These are phyloP conservation scores for Monilinia aucupariae DNA, from an alignment of 2,329 filamentous ascomycete genomes.

Conservation along the genomic window DNA sequence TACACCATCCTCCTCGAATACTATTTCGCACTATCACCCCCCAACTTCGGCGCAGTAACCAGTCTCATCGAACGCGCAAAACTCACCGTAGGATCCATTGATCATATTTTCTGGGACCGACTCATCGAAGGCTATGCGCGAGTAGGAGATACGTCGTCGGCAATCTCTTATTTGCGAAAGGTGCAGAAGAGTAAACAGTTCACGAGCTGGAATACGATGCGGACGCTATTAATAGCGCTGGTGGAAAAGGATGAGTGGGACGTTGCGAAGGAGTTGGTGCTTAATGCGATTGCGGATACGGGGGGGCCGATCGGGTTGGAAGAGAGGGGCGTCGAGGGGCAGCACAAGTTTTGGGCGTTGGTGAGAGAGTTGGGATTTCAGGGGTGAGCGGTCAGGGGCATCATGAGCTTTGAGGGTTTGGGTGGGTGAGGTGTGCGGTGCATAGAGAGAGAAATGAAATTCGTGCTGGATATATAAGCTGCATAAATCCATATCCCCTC, in stretches of 20 bases:
- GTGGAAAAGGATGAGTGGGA: slow-evolving; percentile 32
- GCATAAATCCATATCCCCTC: neutral
- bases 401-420: neutral
- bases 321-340: slow-evolving; percentile 26
- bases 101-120: slow-evolving; percentile 63
- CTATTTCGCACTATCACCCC: slow-evolving; percentile 55
- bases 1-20: slow-evolving; percentile 69
- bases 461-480: neutral
- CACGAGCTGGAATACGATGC: slow-evolving; percentile 30
- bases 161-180: slow-evolving; percentile 45
- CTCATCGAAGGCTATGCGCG: slow-evolving; percentile 62
- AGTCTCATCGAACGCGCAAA: slow-evolving; percentile 49
- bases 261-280: slow-evolving; percentile 32
- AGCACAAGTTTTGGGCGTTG: slow-evolving; percentile 33
- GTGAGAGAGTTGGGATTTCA: slow-evolving; percentile 27
- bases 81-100: slow-evolving; percentile 36
- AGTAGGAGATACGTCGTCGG: slow-evolving; percentile 45
- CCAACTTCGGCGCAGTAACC: slow-evolving; percentile 56
- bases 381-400: neutral
- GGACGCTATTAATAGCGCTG: slow-evolving; percentile 30
- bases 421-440: neutral
- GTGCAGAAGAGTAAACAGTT: slow-evolving; percentile 17
- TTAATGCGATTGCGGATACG: slow-evolving; percentile 27
- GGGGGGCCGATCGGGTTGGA: slow-evolving; percentile 24
- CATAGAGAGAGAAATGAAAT: neutral